phyloP scores from a whole-genome alignment of 2,329 filamentous ascomycete species.

The Fusarium oxysporum region DNA sequence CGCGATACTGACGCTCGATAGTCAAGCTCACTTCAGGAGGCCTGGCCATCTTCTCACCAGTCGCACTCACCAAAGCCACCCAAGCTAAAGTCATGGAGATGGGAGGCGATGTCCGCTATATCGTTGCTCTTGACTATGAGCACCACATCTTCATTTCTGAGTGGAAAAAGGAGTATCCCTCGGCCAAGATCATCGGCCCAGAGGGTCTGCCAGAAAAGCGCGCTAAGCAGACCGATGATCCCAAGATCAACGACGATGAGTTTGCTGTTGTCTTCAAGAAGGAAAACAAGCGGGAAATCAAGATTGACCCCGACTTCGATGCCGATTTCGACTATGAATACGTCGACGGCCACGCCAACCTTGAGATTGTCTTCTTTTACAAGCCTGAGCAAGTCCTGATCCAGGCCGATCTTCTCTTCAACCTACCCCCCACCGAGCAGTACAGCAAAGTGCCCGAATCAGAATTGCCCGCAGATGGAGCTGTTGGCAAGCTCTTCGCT shows the following conservation, averaged over 20 bases:
- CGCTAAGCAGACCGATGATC: constrained; percentile 62
- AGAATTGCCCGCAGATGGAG: constrained; percentile 48
- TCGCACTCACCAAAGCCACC: constrained; percentile 82
- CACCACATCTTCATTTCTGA: constrained; percentile 94
- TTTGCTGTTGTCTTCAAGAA: constrained; percentile 77
- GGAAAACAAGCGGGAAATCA: constrained; percentile 62
- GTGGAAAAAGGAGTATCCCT: constrained; percentile 84
- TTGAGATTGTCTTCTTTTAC: constrained; percentile 89
- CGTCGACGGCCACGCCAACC: constrained; percentile 81
- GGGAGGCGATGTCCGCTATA: constrained; percentile 80
- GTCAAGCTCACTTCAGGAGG: constrained; percentile 82
- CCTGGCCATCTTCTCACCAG: constrained; percentile 92
- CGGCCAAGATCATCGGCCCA: constrained; percentile 83
- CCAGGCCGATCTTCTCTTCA: constrained; percentile 92
- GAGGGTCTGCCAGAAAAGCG: constrained; percentile 89
- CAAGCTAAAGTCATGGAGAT: constrained; percentile 71
- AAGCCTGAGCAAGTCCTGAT: constrained; percentile 83
- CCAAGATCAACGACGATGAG: constrained; percentile 60
- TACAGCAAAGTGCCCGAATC: constrained; percentile 73
- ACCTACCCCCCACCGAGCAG: constrained; percentile 88
- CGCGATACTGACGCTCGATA: constrained; percentile 48
- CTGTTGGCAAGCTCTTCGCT: constrained; percentile 58
- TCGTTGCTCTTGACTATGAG: constrained; percentile 88
- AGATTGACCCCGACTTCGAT: constrained; percentile 83
- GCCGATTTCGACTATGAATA: constrained; percentile 88